Evolutionary conservation across 331 rosid species (phyloP).

Genomic region (Stylosanthes scabra): DNA sequence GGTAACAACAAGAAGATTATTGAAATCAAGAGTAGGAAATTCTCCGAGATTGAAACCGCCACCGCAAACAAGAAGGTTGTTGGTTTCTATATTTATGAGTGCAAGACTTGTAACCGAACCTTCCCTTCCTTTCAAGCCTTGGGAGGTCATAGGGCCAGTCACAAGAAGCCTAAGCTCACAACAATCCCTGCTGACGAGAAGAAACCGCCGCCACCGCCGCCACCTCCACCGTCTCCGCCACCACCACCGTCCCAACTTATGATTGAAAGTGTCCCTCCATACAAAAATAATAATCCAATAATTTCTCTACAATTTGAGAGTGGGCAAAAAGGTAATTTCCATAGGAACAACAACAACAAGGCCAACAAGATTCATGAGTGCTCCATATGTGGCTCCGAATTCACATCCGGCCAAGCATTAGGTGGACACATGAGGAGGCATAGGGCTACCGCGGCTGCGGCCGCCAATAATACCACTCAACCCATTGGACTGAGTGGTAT

Average conservation of each 20-base stretch:
- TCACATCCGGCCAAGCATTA: slow-evolving; percentile 88
- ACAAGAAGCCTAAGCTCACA: slow-evolving; percentile 62
- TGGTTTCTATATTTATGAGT: slow-evolving; percentile 68
- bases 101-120: slow-evolving; percentile 87
- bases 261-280: slow-evolving; percentile 25
- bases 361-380: slow-evolving; percentile 88
- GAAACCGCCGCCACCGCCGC: slow-evolving; percentile 5
- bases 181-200: slow-evolving; percentile 19
- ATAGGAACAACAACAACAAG: slow-evolving; percentile 33
- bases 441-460: slow-evolving; percentile 46
- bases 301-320: slow-evolving; percentile 38
- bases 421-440: slow-evolving; percentile 99
- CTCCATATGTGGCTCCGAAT: slow-evolving; percentile 89
- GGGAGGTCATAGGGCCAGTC: slow-evolving; percentile 98
- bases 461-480: neutral
- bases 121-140: slow-evolving; percentile 97
- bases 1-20: neutral
- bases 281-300: neutral
- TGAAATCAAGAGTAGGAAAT: slow-evolving; percentile 30
- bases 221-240: neutral
- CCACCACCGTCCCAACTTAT: neutral
- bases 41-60: slow-evolving; percentile 18
- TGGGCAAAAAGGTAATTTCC: slow-evolving; percentile 7
- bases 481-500: neutral
- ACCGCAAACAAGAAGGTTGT: slow-evolving; percentile 22